These are phyloP conservation scores for Symbiodinium natans DNA, from an alignment of 73 alveolate species.

Conservation along the genomic window DNA sequence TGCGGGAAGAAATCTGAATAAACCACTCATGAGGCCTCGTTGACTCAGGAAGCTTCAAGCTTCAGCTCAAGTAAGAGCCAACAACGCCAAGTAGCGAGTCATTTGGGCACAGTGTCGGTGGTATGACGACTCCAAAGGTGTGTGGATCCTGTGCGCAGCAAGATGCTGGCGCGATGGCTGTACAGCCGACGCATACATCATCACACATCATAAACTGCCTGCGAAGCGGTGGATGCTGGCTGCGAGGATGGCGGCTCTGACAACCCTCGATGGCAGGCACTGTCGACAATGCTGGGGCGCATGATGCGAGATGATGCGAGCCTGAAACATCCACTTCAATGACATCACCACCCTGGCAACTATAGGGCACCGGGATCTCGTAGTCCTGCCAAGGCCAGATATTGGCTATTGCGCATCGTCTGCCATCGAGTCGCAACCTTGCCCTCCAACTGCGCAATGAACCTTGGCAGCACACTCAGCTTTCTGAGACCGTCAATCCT, in stretches of 20 bases:
- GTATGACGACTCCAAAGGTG: conserved; percentile 5
- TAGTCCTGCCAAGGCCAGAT: not conserved
- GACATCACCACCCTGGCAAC: conserved; percentile 8
- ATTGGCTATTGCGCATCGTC: not conserved
- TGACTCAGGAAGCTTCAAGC: too few relatives aligned
- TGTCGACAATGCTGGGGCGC: not conserved
- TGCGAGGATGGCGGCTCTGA: not conserved
- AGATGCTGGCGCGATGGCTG: not conserved
- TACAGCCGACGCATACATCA: not conserved
- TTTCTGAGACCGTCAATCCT: too few relatives aligned
- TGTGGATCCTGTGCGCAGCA: not conserved
- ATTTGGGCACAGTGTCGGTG: not conserved
- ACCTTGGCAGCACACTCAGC: not conserved
- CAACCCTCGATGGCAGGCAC: not conserved
- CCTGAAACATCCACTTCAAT: conserved; percentile 5
- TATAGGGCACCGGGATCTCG: conserved; percentile 24
- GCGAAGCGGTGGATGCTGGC: not conserved
- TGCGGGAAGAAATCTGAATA: too few relatives aligned
- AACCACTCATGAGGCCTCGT: too few relatives aligned
- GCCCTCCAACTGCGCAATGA: conserved; percentile 18
- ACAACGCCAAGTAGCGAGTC: conserved; percentile 39
- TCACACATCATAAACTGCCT: not conserved
- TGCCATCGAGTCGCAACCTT: not conserved
- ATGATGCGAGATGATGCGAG: not conserved
- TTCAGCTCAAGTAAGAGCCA: too few relatives aligned